Base-by-base conservation (phyloP, 169 alveolate genomes). In the Eimeria sp. region DNA sequence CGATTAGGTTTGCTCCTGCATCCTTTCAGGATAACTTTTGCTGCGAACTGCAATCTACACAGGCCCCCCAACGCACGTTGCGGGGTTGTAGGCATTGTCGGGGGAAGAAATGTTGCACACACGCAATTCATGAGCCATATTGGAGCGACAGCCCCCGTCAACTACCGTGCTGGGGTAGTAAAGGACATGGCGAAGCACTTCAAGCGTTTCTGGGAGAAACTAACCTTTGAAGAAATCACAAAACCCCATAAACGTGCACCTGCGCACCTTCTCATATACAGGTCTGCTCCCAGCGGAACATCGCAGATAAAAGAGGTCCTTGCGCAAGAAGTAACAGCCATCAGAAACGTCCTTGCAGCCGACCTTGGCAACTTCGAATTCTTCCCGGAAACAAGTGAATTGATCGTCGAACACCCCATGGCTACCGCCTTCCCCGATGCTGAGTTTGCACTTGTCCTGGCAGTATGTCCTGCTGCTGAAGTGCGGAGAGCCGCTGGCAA, bases 91-190 rank as follows among this genome's bases (percentile, higher is more conserved):
- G 94, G 94, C 30, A 87, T 87, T 66, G 94, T 87, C 13, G 94
- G 94, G 37, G 94, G 94, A 62, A 87, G 66, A 62, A 87, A 87
- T 58, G 62, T 66, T 58, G 94, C 33, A 4, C 94, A 87, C n/a
- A 87, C 94, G 25, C 94, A 66, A 83, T 87, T 87, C 66, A 49
- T 87, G 66, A 87, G 94, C 94, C 94, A 87, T 66, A 87, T 87
- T 54, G 94, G 83, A 43, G 94, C 94, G 2, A 66, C 94, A 6
- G 64, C 80, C 4, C 94, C 94, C 2, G 40, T 49, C 52, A 62
- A 43, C 94, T 87, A 87, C 82, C 94, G 94, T 68, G 94, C 94
- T 9, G 94, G 94, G 13, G 94, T 87, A 56, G 13, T 87, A 66
- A 87, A 76, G 68, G 94, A 87, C 82, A 87, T 87, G 83, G 94